Conservation (phyloP, 768 basidiomycete genomes). For the Russula sp. region DNA sequence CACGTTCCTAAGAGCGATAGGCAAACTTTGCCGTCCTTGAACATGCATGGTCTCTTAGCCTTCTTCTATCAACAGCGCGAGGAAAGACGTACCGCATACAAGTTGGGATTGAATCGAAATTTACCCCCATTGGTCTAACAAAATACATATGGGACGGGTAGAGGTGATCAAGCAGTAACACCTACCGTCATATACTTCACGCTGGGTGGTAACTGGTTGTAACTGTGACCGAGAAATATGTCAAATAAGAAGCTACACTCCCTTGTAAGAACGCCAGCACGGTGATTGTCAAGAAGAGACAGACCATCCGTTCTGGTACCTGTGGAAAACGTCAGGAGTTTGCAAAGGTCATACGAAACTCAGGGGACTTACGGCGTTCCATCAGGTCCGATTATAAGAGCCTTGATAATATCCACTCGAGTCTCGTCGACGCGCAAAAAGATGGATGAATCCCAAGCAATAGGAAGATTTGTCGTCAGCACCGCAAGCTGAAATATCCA, state of each 20-base stretch:
- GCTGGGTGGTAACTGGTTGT: constrained; percentile 78
- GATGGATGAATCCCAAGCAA: constrained; percentile 90
- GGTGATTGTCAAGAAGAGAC: constrained; percentile 23
- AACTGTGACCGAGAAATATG: constrained; percentile 84
- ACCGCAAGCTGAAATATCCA: constrained; percentile 66
- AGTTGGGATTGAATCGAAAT: constrained; percentile 89
- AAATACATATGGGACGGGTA: neutral
- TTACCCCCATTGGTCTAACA: constrained; percentile 77
- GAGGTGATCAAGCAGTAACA: neutral
- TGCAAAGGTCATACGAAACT: constrained; percentile 1
- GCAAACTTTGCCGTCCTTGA: constrained; percentile 89
- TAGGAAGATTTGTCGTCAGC: constrained; percentile 88
- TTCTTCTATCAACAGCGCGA: neutral
- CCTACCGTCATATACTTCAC: constrained; percentile 67
- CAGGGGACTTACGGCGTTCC: constrained; percentile 62
- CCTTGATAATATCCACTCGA: constrained; percentile 87
- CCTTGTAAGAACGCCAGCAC: constrained; percentile 6
- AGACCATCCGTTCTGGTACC: constrained; percentile 88
- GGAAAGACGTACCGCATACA: constrained; percentile 63
- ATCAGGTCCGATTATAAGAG: constrained; percentile 87
- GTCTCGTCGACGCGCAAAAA: constrained; percentile 91
- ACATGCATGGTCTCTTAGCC: neutral
- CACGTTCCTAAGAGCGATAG: constrained; percentile 88
- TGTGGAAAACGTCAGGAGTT: constrained; percentile 26
- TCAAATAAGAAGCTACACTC: constrained; percentile 65